phyloP scores from a whole-genome alignment of 441 rosid genomes.

The Erodium moschatum region DNA sequence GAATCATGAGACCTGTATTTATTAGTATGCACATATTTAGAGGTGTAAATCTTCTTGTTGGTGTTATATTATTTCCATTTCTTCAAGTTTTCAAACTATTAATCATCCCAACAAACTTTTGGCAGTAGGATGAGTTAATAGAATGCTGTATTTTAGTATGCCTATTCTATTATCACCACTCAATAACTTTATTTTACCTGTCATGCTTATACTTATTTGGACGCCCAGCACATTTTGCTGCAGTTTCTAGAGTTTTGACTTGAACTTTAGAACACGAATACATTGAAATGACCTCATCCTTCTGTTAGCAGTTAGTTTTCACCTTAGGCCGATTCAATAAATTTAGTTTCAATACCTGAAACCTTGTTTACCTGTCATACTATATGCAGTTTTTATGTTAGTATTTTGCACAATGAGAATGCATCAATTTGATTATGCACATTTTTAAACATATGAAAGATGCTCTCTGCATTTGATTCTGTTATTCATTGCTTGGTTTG shows the following conservation, averaged over 20 bases:
- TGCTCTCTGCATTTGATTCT: background rate
- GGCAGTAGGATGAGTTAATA: background rate
- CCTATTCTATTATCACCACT: no score
- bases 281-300: background rate
- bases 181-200: background rate
- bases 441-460: background rate
- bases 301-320: no score
- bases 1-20: background rate
- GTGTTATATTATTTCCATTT: background rate
- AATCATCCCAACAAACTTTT: background rate
- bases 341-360: background rate
- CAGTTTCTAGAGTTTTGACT: background rate
- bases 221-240: background rate
- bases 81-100: background rate
- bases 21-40: background rate
- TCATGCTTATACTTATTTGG: background rate
- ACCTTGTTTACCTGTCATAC: background rate
- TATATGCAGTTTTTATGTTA: background rate
- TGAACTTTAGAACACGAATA: background rate
- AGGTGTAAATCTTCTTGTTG: background rate
- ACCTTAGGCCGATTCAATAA: conserved; percentile 6
- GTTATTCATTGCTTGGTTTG: background rate
- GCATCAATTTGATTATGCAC: background rate
- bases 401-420: background rate
- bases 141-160: background rate